Base-by-base conservation (phyloP, 768 basidiomycete genomes). In the Amanita inopinata region DNA sequence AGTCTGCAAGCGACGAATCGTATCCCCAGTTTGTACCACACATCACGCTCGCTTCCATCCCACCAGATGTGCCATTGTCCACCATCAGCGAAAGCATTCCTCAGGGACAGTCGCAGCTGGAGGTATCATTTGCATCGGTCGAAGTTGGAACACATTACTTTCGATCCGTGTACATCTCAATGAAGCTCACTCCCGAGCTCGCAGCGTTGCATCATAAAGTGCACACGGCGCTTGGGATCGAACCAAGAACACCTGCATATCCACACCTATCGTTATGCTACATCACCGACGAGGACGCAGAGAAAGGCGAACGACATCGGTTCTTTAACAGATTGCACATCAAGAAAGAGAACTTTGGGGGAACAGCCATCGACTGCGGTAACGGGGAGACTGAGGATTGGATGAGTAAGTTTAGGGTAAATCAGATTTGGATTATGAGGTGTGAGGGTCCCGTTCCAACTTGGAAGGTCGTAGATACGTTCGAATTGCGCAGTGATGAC, bases 201-300 rank as follows among this genome's bases (percentile, higher is more conserved):
- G 46, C 56, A 18, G 53, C 53, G 14, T 57, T 88, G 23, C 80
- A 80, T 49, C 56, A 50, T 22, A 51, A 64, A 22, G 61, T 86
- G 20, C 65, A 73, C 42, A 51, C 53, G 4, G 50, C 53, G 17
- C 55, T 69, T 17, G 55, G 56, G 3, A 45, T 71, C 5, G 60
- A 69, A 17, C 66, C 72, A 1, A 52, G 53, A 2, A 76, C 81
- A 1, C 80, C 82, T 0, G 58, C 64, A 25, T 82, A 74, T 48
- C 80, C 84, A 5, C 86, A 89, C 56, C 48, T 86, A 48, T 88
- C 86, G 25, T 51, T 89, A 46, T 79, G 73, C 52, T 89, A 89
- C 54, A 77, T 87, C 46, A 66, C 64, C 19, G 76, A 87, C 45
- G 65, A 68, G n/a, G 83, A 87, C 48, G 69, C 69, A 3, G 65